These are phyloP conservation scores for Amborella trichopoda DNA, from an alignment of 164 flowering plant species.

Conservation along the genomic window DNA sequence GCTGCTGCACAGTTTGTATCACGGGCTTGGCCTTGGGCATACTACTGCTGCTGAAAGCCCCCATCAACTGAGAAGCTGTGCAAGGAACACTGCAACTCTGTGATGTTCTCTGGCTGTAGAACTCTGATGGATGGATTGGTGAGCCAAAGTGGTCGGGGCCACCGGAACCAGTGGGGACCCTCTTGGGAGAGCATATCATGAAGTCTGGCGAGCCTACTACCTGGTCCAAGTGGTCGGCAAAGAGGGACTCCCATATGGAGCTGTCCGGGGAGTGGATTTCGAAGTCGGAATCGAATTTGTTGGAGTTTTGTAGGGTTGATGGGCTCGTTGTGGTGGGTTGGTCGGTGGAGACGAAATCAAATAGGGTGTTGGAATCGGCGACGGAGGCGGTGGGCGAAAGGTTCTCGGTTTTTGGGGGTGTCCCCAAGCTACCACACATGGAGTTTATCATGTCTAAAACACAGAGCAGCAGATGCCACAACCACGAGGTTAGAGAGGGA, in stretches of 20 bases:
- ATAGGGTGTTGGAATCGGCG: constrained; percentile 20
- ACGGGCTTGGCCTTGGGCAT: constrained; percentile 37
- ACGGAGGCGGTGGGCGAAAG: constrained; percentile 27
- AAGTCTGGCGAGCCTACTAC: constrained; percentile 32
- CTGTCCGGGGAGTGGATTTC: constrained; percentile 48
- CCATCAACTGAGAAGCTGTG: too few relatives aligned
- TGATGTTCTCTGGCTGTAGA: too few relatives aligned
- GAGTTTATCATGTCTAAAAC: constrained; percentile 30
- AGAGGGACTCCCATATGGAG: constrained; percentile 46
- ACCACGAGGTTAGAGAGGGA: neutral
- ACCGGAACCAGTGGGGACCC: too few relatives aligned
- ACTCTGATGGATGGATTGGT: too few relatives aligned
- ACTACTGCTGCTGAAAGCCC: constrained; percentile 28
- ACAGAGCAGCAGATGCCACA: neutral
- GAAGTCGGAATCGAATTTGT: constrained; percentile 33
- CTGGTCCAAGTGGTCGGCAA: constrained; percentile 49
- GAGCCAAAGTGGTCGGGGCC: too few relatives aligned
- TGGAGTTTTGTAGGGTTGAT: too few relatives aligned
- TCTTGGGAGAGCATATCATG: constrained; percentile 56
- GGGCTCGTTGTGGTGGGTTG: too few relatives aligned
- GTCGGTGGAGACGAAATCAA: constrained; percentile 17
- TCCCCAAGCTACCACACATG: constrained; percentile 36
- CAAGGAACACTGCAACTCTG: too few relatives aligned
- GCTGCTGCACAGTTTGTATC: constrained; percentile 30
- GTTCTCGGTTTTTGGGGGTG: constrained; percentile 15